phyloP scores from a whole-genome alignment of 306 rosid species.

The Inga oerstediana region DNA sequence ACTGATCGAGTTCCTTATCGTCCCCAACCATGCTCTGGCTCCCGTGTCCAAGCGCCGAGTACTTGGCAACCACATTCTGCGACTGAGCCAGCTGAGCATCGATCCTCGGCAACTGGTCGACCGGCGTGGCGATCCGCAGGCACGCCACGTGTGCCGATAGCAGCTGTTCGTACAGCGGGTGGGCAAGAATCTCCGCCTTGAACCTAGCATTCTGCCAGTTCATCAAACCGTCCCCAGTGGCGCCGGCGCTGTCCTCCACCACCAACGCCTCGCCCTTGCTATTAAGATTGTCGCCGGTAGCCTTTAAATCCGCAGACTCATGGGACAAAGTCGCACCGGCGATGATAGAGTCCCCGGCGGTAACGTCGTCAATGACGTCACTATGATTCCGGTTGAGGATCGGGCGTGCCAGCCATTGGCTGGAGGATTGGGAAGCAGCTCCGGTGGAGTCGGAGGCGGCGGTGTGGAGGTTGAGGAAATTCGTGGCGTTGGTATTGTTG shows the following conservation, averaged over 20 bases:
- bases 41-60: conserved; percentile 72
- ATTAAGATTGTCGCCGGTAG: conserved; percentile 25
- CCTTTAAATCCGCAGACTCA: conserved; percentile 59
- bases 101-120: conserved; percentile 94
- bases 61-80: conserved; percentile 90
- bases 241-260: conserved; percentile 48
- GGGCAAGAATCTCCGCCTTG: conserved; percentile 83
- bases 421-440: conserved; percentile 52
- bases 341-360: conserved; percentile 59
- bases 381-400: conserved; percentile 80
- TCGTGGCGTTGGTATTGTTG: conserved; percentile 36
- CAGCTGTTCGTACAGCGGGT: conserved; percentile 88
- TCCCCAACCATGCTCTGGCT: conserved; percentile 56
- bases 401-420: conserved; percentile 76
- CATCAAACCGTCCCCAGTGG: conserved; percentile 50
- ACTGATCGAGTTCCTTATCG: conserved; percentile 90
- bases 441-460: conserved; percentile 63
- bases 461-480: conserved; percentile 86
- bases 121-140: conserved; percentile 95
- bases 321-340: conserved; percentile 56
- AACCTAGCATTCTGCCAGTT: conserved; percentile 85
- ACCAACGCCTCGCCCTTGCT: conserved; percentile 49
- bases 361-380: conserved; percentile 65
- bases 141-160: conserved; percentile 95
- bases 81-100: conserved; percentile 95